Conservation (phyloP, 768 basidiomycete species). For the Leccinum longicurvipes region DNA sequence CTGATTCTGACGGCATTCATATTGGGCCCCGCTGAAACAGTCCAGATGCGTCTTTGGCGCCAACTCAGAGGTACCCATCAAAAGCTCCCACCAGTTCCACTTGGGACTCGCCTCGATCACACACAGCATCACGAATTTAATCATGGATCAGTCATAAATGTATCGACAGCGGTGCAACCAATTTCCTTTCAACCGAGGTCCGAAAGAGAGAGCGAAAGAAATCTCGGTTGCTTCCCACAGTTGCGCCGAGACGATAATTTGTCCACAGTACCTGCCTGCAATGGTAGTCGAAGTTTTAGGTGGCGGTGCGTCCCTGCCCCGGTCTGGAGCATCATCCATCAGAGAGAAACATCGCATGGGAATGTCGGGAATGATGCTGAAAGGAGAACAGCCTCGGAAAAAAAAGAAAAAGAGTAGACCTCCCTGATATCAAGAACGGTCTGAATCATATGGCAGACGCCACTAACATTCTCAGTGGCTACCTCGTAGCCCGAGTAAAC, state of each 20-base stretch:
- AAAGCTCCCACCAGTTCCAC: not conserved
- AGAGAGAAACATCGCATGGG: not conserved
- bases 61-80: not conserved
- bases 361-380: not conserved
- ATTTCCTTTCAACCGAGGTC: not conserved
- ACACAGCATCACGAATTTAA: not conserved
- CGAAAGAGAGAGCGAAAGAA: not conserved
- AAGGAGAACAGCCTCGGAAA: not conserved
- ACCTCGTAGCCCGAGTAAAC: not conserved
- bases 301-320: not conserved
- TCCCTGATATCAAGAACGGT: not conserved
- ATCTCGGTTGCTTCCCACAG: not conserved
- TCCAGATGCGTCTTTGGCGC: not conserved
- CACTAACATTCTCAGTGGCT: not conserved
- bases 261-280: not conserved
- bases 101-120: not conserved
- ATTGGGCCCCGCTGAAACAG: not conserved
- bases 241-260: not conserved
- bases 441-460: not conserved
- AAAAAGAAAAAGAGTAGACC: not conserved
- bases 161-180: not conserved
- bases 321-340: not conserved
- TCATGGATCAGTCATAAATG: not conserved
- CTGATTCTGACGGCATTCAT: not conserved
- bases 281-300: not conserved